These are phyloP conservation scores for Amaranthus hypochondriacus DNA, from an alignment of 148 eudicot genomes.

Conservation along the genomic window DNA sequence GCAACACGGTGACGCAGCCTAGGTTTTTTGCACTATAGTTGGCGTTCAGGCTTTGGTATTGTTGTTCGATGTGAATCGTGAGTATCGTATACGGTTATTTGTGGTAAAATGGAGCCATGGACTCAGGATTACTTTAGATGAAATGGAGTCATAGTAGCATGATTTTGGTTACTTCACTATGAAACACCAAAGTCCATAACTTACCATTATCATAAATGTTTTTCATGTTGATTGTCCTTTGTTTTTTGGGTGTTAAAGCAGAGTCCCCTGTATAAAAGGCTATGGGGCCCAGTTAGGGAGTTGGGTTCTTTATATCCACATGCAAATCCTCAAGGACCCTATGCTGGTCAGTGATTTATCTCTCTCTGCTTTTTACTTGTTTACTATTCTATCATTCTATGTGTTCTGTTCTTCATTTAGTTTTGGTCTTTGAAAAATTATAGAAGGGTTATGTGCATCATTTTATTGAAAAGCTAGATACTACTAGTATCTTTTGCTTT, in stretches of 20 bases:
- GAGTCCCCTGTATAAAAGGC: constrained; percentile 39
- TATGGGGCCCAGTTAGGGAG: constrained; percentile 46
- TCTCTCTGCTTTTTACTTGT: background rate
- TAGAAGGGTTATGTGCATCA: constrained; percentile 2
- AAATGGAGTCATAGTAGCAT: background rate
- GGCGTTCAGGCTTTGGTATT: too few species aligned
- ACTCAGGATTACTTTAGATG: too few species aligned
- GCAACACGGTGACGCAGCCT: too few species aligned
- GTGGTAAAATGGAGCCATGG: too few species aligned
- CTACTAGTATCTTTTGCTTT: background rate
- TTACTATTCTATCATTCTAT: constrained; percentile 10
- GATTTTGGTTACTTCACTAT: background rate
- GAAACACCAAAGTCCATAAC: constrained; percentile 6
- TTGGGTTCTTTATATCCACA: constrained; percentile 35
- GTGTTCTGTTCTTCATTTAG: constrained; percentile 6
- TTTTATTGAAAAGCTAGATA: background rate
- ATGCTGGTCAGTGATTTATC: constrained; percentile 35
- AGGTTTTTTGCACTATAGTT: too few species aligned
- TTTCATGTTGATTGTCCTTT: constrained; percentile 9
- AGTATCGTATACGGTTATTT: too few species aligned
- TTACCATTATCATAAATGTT: constrained; percentile 7
- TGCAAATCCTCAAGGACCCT: constrained; percentile 37
- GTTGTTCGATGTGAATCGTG: too few species aligned
- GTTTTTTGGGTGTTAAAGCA: constrained; percentile 21
- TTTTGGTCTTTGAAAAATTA: background rate